Base-by-base conservation (phyloP, 345 rosid genomes). In the Eutrema yunnanense region DNA sequence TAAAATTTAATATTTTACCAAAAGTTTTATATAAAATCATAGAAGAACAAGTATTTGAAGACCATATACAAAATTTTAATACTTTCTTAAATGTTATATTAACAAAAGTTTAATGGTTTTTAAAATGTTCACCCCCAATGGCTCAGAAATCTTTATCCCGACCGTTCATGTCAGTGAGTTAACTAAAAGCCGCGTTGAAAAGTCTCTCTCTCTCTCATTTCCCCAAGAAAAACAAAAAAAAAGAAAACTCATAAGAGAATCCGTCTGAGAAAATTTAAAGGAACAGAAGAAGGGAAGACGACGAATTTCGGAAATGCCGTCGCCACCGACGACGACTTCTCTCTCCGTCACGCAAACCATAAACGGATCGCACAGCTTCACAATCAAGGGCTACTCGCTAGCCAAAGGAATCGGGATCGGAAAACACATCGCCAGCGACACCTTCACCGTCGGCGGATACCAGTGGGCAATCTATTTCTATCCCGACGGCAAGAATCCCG, bases 381-480 rank as follows among this genome's bases (percentile, higher is more conserved):
- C 84, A 5, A 89, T 94, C 73, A 84, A 84, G 65, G 98, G 98
- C 8, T 94, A 89, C 74, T 89, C 98, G 3, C 71, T 94, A 29
- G 90, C 98, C 33, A 93, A 93, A 72, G 96, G 95, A 57, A 89
- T 93, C 75, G 97, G 98, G 44, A 80, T 89, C 62, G 96, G 95
- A 6, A 89, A 91, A 75, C 95, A 91, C 88, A 91, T 94, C 73
- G 96, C 97, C 44, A 88, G 92, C 88, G 96, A 94, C 58, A 88
- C 80, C 48, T 91, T 94, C 89, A 77, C 85, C 57, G 86, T 94
- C 41, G 95, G 92, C 0, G 95, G 90, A 0, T 89, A 84, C 72
- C 90, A 91, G 65, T 94, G 98, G 96, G 95, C 96, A 12, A 90
- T 93, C 70, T 90, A 89, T 78, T 90, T 93, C 74, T 93, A 93